Evolutionary conservation across 1,284 basidiomycete genomes (phyloP).

Genomic region (Pseudozyma hubeiensis): DNA sequence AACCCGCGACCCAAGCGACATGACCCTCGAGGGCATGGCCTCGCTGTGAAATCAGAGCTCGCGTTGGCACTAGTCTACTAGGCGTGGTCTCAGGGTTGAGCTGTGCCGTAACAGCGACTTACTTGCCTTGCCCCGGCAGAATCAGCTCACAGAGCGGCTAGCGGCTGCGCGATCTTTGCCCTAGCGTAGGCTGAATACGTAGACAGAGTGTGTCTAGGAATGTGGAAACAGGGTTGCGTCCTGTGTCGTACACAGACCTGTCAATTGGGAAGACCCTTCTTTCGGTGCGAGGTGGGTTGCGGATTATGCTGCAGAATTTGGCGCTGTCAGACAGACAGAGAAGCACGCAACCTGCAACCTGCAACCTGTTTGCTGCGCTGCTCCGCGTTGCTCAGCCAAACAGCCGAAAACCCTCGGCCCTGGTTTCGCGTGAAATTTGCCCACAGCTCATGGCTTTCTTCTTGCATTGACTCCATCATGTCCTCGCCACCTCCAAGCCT

Average conservation of each 20-base stretch:
- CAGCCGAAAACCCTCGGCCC: conserved; percentile 31
- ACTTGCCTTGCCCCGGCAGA: background rate
- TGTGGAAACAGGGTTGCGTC: no score
- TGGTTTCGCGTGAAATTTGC: conserved; percentile 8
- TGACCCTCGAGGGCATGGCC: background rate
- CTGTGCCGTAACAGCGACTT: background rate
- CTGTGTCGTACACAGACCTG: no score
- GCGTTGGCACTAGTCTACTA: background rate
- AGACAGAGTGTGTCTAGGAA: no score
- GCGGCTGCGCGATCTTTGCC: conserved; percentile 5
- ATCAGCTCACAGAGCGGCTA: conserved; percentile 3
- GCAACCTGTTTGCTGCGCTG: conserved; percentile 5
- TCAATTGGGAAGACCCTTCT: no score
- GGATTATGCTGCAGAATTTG: no score
- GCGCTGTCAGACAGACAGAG: no score
- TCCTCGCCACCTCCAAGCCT: background rate
- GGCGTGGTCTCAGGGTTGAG: conserved; percentile 23
- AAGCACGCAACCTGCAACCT: background rate
- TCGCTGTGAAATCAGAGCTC: background rate
- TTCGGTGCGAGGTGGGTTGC: no score
- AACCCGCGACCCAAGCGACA: conserved; percentile 28
- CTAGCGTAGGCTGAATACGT: no score
- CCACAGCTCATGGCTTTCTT: conserved; percentile 4
- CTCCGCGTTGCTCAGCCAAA: background rate
- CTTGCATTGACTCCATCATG: background rate